These are phyloP conservation scores for Nakaseomyces glabratus DNA, from an alignment of 1,139 yeast genomes.

Conservation along the genomic window DNA sequence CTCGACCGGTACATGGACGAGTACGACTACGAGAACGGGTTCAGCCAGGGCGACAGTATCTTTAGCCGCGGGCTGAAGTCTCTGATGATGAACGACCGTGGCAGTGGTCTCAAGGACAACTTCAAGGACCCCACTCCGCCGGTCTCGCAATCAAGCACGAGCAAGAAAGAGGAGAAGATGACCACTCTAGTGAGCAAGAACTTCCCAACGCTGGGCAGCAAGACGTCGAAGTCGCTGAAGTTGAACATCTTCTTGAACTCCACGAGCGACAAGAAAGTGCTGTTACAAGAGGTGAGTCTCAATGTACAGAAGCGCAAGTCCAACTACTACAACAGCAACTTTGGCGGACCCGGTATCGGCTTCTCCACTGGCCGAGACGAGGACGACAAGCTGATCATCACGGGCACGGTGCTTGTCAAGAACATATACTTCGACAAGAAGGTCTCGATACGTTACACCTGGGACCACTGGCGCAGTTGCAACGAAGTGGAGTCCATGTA, in stretches of 20 bases:
- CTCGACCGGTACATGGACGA: too few relatives aligned
- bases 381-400: slow-evolving; percentile 9
- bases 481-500: slow-evolving; percentile 22
- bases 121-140: background rate
- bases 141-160: background rate
- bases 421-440: slow-evolving; percentile 21
- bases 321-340: background rate
- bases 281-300: slow-evolving; percentile 18
- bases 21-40: slow-evolving; percentile 8
- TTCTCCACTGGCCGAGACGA: slow-evolving; percentile 1
- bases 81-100: background rate
- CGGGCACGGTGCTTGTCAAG: slow-evolving; percentile 21
- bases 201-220: slow-evolving; percentile 17
- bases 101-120: background rate
- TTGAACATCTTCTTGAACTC: slow-evolving; percentile 18
- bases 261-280: slow-evolving; percentile 15
- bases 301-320: slow-evolving; percentile 8
- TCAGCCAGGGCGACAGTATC: background rate
- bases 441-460: slow-evolving; percentile 20
- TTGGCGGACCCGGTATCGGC: background rate
- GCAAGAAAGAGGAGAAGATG: slow-evolving; percentile 5
- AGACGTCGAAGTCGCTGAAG: slow-evolving; percentile 16
- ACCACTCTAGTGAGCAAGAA: slow-evolving; percentile 11
- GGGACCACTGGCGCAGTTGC: slow-evolving; percentile 19
- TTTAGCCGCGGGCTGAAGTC: slow-evolving; percentile 4